Conservation (phyloP, 495 filamentous ascomycete species). For the Chaetomidium leptoderma region DNA sequence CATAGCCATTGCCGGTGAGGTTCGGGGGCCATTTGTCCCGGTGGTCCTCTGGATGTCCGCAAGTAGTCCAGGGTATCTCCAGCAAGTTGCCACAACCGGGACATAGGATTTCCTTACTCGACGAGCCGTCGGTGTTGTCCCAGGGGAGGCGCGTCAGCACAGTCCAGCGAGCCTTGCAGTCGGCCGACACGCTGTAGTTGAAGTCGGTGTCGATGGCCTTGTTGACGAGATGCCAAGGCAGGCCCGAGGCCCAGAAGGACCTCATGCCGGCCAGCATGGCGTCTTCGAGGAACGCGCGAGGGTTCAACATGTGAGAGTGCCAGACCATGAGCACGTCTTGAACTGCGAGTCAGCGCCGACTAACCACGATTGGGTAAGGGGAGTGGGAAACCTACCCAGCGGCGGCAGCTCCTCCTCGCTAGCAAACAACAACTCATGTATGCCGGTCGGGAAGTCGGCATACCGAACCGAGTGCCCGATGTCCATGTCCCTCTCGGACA, state of each 20-base stretch:
- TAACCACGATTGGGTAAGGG: neutral
- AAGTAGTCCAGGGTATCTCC: constrained; percentile 58
- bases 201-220: constrained; percentile 62
- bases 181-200: constrained; percentile 52
- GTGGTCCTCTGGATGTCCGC: constrained; percentile 34
- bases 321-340: constrained; percentile 84
- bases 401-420: constrained; percentile 38
- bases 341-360: constrained; percentile 12
- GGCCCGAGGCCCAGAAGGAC: constrained; percentile 57
- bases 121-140: constrained; percentile 53
- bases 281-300: constrained; percentile 73
- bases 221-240: constrained; percentile 68
- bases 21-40: constrained; percentile 14
- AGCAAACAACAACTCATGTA: constrained; percentile 18
- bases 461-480: constrained; percentile 20
- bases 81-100: constrained; percentile 48
- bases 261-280: constrained; percentile 59
- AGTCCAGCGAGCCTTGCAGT: constrained; percentile 48
- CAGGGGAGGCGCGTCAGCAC: constrained; percentile 51
- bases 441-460: constrained; percentile 19
- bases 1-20: constrained; percentile 54
- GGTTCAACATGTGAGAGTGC: constrained; percentile 85
- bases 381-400: constrained; percentile 33
- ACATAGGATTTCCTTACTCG: constrained; percentile 51
- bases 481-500: constrained; percentile 36